Evolutionary conservation across 148 eudicot genomes (phyloP), one percentile per base, ranked within the genome.

Genomic region (Nepenthes mirabilis): DNA sequence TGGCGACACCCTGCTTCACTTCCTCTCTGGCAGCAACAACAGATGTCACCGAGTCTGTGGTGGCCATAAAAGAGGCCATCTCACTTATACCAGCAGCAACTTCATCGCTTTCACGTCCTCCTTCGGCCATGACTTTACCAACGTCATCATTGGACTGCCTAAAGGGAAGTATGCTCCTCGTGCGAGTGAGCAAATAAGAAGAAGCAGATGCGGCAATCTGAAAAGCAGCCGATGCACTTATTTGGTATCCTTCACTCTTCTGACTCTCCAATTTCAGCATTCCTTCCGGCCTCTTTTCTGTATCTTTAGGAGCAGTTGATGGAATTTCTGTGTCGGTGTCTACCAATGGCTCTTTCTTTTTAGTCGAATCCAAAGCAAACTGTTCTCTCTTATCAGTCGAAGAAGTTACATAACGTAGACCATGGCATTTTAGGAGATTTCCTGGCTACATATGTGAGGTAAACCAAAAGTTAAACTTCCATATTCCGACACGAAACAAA

Each of bases 11-110:
- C 78, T 89, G 99, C 76, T 94, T 94, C 51, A 87, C 90, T 75
- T 94, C 99, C 80, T 89, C 99, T 65, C 89, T 78, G 14, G 99
- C 99, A 62, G 99, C 91, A 66, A 93, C 96, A 12, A 93, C 99
- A 36, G 96, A 80, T 9, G 96, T 88, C 50, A 91, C 90, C 7
- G 96, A 85, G 56, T 91, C 90, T 7, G 94, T 82, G 60, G 90
- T 85, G 13, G 96, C 99, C 87, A 79, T 89, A 37, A 89, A 75
- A 55, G 99, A 86, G 40, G 95, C 91, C 81, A 84, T 69, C 12
- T 86, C 84, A 1, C 6, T 3, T 4, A 4, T 40, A 3, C 4
- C 8, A 40, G 6, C 45, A 40, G 8, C 8, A 8, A 3, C 45
- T 40, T 40, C 45, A 1, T 3, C 8, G 0, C 45, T 8, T 40